Conservation (phyloP, 2,329 filamentous ascomycete genomes). For the Teratosphaeriaceae sp. region DNA sequence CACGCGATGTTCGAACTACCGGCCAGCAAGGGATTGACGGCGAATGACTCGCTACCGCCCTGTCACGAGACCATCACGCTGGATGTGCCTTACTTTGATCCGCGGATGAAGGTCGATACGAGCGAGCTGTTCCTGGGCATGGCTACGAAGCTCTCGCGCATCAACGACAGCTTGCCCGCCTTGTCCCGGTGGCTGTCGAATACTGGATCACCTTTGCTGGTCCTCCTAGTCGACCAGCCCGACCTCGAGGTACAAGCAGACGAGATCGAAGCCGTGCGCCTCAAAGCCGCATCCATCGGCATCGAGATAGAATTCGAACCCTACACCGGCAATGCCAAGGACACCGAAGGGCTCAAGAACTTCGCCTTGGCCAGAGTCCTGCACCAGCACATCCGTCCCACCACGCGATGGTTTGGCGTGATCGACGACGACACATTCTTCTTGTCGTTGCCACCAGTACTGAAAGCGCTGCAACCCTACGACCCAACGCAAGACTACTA, state of each 20-base stretch:
- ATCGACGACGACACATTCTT: constrained; percentile 28
- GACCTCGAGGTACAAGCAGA: constrained; percentile 11
- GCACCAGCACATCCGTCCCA: constrained; percentile 11
- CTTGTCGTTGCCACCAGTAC: constrained; percentile 16
- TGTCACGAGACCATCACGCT: constrained; percentile 1
- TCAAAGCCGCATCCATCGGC: constrained; percentile 11
- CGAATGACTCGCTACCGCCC: constrained; percentile 2
- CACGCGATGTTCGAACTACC: not conserved
- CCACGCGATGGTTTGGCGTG: constrained; percentile 22
- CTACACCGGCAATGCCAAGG: constrained; percentile 10
- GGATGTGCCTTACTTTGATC: constrained; percentile 6
- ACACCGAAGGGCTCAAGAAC: constrained; percentile 21
- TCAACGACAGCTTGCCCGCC: constrained; percentile 17
- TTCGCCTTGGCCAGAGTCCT: constrained; percentile 20
- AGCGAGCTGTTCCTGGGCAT: constrained; percentile 19
- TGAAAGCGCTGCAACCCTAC: constrained; percentile 17
- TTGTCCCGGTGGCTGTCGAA: constrained; percentile 21
- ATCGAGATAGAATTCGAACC: constrained; percentile 20
- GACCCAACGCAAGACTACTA: constrained; percentile 17
- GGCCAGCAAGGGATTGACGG: not conserved
- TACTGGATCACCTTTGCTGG: constrained; percentile 19
- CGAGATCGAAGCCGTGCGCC: constrained; percentile 8
- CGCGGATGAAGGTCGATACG: constrained; percentile 9
- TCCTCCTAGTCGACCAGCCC: constrained; percentile 18
- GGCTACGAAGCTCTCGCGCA: constrained; percentile 18